These are phyloP conservation scores for Nakazawaea ishiwadae DNA, from an alignment of 805 yeast genomes.

Conservation along the genomic window DNA sequence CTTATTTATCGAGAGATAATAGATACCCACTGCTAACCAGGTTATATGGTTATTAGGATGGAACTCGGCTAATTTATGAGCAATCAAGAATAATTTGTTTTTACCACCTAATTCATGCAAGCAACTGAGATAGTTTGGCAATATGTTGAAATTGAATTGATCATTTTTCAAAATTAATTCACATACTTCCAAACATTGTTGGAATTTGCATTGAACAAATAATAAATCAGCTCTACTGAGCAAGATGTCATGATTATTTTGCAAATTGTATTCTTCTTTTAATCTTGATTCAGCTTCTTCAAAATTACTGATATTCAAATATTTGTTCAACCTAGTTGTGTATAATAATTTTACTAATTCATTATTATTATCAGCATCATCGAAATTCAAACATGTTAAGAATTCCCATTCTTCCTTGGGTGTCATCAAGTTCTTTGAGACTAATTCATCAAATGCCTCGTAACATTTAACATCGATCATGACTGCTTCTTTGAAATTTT, in stretches of 20 bases:
- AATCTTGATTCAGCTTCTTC: slow-evolving; percentile 64
- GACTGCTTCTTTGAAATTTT: slow-evolving; percentile 82
- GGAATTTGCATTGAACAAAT: slow-evolving; percentile 74
- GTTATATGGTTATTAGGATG: slow-evolving; percentile 80
- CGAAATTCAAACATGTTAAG: slow-evolving; percentile 54
- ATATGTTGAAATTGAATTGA: slow-evolving; percentile 61
- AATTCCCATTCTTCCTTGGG: slow-evolving; percentile 89
- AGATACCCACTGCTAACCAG: slow-evolving; percentile 91
- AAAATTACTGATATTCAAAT: slow-evolving; percentile 51
- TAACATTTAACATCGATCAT: slow-evolving; percentile 85
- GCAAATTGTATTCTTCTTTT: slow-evolving; percentile 66
- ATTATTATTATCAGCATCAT: slow-evolving; percentile 71
- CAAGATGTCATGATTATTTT: slow-evolving; percentile 65
- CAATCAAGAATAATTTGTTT: slow-evolving; percentile 71
- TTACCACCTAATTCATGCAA: slow-evolving; percentile 80
- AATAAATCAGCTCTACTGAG: slow-evolving; percentile 63
- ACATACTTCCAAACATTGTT: slow-evolving; percentile 70
- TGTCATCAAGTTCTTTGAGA: slow-evolving; percentile 66
- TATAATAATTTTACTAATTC: slow-evolving; percentile 77
- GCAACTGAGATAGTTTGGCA: slow-evolving; percentile 80
- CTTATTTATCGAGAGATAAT: slow-evolving; percentile 72
- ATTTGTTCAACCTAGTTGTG: slow-evolving; percentile 71
- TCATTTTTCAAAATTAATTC: slow-evolving; percentile 57
- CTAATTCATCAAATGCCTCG: slow-evolving; percentile 84
- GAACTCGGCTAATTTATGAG: slow-evolving; percentile 82